Conservation (phyloP, 768 basidiomycete genomes). For the Pulveroboletus sp. region DNA sequence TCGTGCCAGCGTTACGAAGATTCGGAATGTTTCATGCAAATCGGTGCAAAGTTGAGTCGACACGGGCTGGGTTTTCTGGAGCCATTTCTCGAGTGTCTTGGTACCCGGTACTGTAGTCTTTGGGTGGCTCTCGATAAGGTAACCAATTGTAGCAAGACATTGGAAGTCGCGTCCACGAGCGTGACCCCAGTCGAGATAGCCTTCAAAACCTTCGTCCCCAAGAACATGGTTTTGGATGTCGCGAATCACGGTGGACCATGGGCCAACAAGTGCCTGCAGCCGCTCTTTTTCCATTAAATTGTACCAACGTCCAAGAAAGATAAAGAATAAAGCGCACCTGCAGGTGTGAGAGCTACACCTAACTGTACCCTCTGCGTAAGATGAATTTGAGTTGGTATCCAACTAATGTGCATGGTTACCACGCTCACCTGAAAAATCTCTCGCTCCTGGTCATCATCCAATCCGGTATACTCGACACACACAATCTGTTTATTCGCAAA, state of each 20-base stretch:
- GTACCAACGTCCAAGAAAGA: background rate
- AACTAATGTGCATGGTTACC: background rate
- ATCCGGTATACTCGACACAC: conserved; percentile 50
- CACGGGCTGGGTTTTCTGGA: conserved; percentile 27
- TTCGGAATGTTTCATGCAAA: conserved; percentile 32
- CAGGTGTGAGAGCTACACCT: conserved; percentile 47
- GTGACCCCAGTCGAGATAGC: conserved; percentile 41
- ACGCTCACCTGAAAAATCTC: conserved; percentile 57
- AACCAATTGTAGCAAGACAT: conserved; percentile 37
- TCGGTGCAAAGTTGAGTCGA: conserved; percentile 25
- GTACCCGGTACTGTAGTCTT: conserved; percentile 24
- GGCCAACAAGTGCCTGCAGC: conserved; percentile 46
- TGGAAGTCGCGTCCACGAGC: conserved; percentile 47
- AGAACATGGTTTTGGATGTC: conserved; percentile 36
- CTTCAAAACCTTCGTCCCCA: conserved; percentile 34
- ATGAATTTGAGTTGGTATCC: background rate
- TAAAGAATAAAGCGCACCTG: conserved; percentile 32
- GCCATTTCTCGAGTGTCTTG: conserved; percentile 36
- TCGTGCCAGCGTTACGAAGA: conserved; percentile 33
- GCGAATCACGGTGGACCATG: conserved; percentile 41
- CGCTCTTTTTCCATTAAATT: conserved; percentile 36
- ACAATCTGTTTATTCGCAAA: conserved; percentile 46
- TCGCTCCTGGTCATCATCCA: conserved; percentile 52
- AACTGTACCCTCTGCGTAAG: conserved; percentile 45
- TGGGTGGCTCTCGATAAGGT: conserved; percentile 31